A percentile compares a stretch with the other conserved stretches of the same genome.
Conservation (phyloP, 805 yeast genomes). For the Teunomyces pallodes region DNA sequence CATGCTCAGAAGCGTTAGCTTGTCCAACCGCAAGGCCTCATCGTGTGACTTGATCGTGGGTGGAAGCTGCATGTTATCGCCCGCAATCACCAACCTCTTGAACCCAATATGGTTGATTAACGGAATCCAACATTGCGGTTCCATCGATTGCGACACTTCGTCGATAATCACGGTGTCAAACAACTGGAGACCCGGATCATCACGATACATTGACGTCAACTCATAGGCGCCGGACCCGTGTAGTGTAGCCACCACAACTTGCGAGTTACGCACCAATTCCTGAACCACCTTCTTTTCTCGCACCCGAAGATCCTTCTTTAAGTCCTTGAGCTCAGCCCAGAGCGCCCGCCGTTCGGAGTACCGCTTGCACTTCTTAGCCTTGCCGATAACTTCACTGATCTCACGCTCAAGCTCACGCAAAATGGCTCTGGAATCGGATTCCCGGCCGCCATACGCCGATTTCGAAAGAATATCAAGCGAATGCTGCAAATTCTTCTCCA, state of each 20-base stretch:
- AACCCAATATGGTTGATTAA: conserved; percentile 59
- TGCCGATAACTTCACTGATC: conserved; percentile 57
- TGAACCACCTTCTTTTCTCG: conserved; percentile 64
- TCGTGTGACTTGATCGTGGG: conserved; percentile 73
- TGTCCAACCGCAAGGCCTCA: conserved; percentile 11
- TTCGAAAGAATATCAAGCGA: conserved; percentile 73
- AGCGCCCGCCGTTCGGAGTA: conserved; percentile 64
- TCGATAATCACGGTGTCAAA: conserved; percentile 87
- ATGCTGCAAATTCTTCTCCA: conserved; percentile 60
- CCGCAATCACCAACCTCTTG: conserved; percentile 73
- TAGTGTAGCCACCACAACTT: conserved; percentile 76
- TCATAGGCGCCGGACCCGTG: conserved; percentile 85
- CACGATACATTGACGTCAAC: conserved; percentile 50
- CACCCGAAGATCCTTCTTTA: conserved; percentile 65
- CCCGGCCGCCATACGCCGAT: conserved; percentile 48
- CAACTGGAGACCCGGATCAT: conserved; percentile 27
- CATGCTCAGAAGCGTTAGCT: conserved; percentile 13
- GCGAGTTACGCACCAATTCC: conserved; percentile 56
- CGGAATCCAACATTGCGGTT: conserved; percentile 97
- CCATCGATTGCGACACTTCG: conserved; percentile 91
- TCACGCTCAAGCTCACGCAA: conserved; percentile 68
- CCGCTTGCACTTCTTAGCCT: conserved; percentile 57
- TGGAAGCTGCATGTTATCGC: conserved; percentile 89
- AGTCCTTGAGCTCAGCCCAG: conserved; percentile 64
- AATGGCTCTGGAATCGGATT: conserved; percentile 37